Evolutionary conservation across 2,329 filamentous ascomycete species (phyloP), one percentile per base, ranked within the genome.

Genomic region (Penicillium sp.): DNA sequence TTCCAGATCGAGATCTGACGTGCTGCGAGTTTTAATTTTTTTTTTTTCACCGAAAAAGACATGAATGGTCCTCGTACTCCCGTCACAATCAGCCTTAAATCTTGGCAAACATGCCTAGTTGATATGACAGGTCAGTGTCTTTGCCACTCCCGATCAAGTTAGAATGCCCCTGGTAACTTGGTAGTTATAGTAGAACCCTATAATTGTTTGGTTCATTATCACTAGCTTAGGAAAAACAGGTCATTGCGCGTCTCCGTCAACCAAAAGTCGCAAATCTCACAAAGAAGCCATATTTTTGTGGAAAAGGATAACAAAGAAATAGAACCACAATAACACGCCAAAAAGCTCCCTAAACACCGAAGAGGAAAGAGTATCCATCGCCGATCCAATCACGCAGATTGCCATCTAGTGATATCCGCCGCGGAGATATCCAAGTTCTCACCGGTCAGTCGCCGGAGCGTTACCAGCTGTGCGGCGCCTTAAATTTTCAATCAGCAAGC

Each of bases 381-480:
- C 24, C 45, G 15, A 29, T 36, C 41, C 43, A 4, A 38, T 63
- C 52, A 64, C 21, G 49, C 54, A 24, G 44, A 21, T 48, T 70
- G 65, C 67, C 67, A 70, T n/a, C 57, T 57, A 8, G 61, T 61
- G 47, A 71, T 70, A 23, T 70, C 67, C 4, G 59, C 60, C 6
- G 57, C 45, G 6, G 68, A 63, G 28, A 71, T 69, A 47, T 65
- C 68, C 21, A 70, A 52, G 28, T 69, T 69, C 43, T 71, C 66
- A 15, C 55, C 50, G 12, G 64, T 61, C 24, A 71, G 56, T 36
- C 47, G 56, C 36, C 65, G 64, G 6, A 69, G 57, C 29, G 53
- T 63, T 4, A 55, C 54, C 28, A 67, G 34, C 42, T 68, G 65
- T 13, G 53, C 42, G 6, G 63, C 51, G 51, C 58, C 68, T 71